These are phyloP conservation scores for Solanum sitiens DNA, from an alignment of 257 asterid species.

Conservation along the genomic window DNA sequence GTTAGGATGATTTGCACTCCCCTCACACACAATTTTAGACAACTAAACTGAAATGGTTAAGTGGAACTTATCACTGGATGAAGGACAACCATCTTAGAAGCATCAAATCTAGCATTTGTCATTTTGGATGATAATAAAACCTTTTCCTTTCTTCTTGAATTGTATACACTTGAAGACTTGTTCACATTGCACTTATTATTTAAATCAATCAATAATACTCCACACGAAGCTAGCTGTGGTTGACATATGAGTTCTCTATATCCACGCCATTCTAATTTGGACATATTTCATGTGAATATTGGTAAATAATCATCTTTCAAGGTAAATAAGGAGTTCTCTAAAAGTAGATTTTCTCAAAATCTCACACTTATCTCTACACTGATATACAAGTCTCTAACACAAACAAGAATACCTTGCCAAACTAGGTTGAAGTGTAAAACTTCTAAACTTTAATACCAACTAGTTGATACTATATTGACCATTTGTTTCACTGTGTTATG, in stretches of 20 bases:
- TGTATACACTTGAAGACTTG: background rate
- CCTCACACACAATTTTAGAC: background rate
- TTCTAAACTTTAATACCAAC: background rate
- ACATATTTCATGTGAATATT: background rate
- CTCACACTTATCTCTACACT: background rate
- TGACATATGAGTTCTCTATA: background rate
- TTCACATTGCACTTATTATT: background rate
- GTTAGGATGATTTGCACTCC: background rate
- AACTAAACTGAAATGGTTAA: background rate
- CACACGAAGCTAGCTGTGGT: background rate
- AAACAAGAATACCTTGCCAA: background rate
- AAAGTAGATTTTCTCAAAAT: background rate
- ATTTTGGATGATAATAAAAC: background rate
- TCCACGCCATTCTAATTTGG: background rate
- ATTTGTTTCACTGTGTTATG: background rate
- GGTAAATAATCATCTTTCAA: background rate
- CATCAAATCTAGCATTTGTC: background rate
- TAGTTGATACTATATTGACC: background rate
- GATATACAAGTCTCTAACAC: background rate
- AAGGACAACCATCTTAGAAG: background rate
- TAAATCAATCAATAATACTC: background rate
- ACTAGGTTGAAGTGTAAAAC: background rate
- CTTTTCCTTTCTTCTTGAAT: background rate
- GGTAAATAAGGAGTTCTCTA: background rate
- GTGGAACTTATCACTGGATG: background rate